Evolutionary conservation across 106 monocot genomes (phyloP).

Genomic region (Acanthochlamys bracteata): DNA sequence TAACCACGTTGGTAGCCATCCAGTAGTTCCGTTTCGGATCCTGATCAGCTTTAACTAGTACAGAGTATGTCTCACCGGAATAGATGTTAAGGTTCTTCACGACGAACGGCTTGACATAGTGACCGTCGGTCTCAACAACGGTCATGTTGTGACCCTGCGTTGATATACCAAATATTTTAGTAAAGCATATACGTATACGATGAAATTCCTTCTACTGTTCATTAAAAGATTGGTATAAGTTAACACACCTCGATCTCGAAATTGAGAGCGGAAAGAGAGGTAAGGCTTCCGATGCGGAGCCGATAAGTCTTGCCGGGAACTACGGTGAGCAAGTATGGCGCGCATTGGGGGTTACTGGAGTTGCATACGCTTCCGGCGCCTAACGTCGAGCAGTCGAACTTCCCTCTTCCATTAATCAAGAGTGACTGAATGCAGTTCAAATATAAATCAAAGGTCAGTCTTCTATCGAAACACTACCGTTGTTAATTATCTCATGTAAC

Average conservation of each 20-base stretch:
- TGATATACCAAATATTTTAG: no score
- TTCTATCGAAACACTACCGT: no score
- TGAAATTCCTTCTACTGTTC: no score
- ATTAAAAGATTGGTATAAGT: no score
- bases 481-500: neutral
- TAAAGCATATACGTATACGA: no score
- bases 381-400: conserved; percentile 45
- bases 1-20: conserved; percentile 25
- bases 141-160: conserved; percentile 68
- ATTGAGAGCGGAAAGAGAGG: conserved; percentile 75
- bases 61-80: conserved; percentile 82
- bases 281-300: conserved; percentile 55
- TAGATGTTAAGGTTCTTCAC: conserved; percentile 68
- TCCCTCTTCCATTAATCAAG: conserved; percentile 82
- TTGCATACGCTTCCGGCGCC: conserved; percentile 22
- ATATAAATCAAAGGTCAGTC: no score
- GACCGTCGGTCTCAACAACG: conserved; percentile 83
- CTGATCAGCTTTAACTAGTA: conserved; percentile 45
- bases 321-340: conserved; percentile 40
- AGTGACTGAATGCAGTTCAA: conserved; percentile 29
- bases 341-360: conserved; percentile 42
- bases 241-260: conserved; percentile 70
- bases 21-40: conserved; percentile 53
- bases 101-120: conserved; percentile 67
- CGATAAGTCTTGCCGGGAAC: conserved; percentile 75